Base-by-base conservation (phyloP, 2,329 filamentous ascomycete species). In the Colletotrichum zoysiae region DNA sequence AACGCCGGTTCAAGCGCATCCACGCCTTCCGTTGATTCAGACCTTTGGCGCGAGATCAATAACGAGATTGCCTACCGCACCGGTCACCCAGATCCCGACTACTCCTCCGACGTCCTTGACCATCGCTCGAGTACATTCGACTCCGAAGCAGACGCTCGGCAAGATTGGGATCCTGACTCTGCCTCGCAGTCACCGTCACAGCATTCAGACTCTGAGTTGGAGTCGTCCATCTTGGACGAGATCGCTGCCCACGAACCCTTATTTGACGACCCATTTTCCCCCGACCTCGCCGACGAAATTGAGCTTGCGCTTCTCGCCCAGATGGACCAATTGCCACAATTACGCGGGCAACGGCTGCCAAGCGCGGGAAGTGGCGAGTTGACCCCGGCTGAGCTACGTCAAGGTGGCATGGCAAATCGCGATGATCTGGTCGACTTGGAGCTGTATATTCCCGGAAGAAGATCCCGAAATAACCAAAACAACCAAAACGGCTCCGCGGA, bases 341-440 rank as follows among this genome's bases (percentile, higher is more conserved):
- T 62, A 12, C 61, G 61, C 14, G 65, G 23, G 38, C 51, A 35
- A 38, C 53, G 26, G 26, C 23, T 18, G 14, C 64, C 58, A 38
- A 57, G 20, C 18, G 26, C 38, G 4, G 58, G 18, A 20, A 62
- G n/a, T n/a, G 50, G 53, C 46, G 55, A 46, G 6, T 65, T 23
- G 44, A 33, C 18, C 56, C 65, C 56, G 59, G 40, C 23, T 26
- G 59, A 40, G 20, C 55, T 44, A 23, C 35, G 53, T 14, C 58
- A 50, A 8, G 33, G 33, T 16, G 60, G 48, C 40, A 40, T n/a
- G 14, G 53, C 35, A 35, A 23, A 16, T n/a, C 44, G 44, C 23
- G 78, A 80, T 65, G 76, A 77, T 35, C 65, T 80, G 23, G 71
- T 80, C 4, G 77, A 76, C 56, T 72, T 79, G 64, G 78, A 79